A percentile compares a stretch with the other conserved stretches of the same genome.
Evolutionary conservation across 352 stramenopile genomes (phyloP).

Genomic region (Phytopythium ostracodes): DNA sequence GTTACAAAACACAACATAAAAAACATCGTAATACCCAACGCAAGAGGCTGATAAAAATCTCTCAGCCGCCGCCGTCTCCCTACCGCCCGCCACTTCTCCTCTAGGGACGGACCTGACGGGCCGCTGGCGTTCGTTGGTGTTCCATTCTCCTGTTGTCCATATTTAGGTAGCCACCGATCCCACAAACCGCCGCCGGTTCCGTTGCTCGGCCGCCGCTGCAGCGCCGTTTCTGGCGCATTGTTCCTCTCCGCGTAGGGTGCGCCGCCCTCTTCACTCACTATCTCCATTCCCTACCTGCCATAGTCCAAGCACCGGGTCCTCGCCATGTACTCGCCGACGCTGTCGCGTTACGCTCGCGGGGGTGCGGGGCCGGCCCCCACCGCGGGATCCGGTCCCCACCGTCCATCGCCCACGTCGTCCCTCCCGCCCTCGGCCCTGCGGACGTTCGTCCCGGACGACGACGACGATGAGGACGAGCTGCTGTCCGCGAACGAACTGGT

Average conservation of each 20-base stretch:
- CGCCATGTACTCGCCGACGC: not conserved
- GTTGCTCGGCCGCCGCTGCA: no score
- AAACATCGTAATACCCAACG: not conserved
- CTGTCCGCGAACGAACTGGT: constrained; percentile 28
- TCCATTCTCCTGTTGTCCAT: no score
- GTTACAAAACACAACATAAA: not conserved
- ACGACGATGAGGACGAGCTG: constrained; percentile 18
- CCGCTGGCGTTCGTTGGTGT: no score
- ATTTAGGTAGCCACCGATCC: no score
- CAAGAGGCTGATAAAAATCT: no score
- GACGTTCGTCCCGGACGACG: constrained; percentile 1
- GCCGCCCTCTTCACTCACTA: not conserved
- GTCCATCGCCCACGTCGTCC: not conserved
- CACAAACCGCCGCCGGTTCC: no score
- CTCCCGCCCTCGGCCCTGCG: not conserved
- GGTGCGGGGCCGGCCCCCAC: not conserved
- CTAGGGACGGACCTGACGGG: no score
- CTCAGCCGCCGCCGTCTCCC: not conserved
- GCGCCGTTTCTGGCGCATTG: no score
- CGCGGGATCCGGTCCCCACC: not conserved
- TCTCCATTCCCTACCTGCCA: not conserved
- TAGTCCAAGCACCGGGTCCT: no score
- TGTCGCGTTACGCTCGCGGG: not conserved
- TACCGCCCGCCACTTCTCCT: not conserved
- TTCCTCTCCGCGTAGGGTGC: no score